These are phyloP conservation scores for Populus tomentosa DNA, from an alignment of 441 rosid species.

Conservation along the genomic window DNA sequence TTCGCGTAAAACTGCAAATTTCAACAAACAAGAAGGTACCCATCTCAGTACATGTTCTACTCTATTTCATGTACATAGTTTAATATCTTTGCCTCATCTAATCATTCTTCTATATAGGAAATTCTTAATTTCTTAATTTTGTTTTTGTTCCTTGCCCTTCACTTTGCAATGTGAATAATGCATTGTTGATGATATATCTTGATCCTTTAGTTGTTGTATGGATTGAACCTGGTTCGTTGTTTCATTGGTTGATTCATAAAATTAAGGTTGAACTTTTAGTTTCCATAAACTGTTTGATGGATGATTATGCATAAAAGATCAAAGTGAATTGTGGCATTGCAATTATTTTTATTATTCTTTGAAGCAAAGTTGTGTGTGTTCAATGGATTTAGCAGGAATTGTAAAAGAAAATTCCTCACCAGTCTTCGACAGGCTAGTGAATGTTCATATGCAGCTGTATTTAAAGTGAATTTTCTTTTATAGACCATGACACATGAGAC, in stretches of 20 bases:
- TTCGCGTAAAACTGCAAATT: background rate
- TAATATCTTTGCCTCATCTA: background rate
- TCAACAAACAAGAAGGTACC: constrained; percentile 12
- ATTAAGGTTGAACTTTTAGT: background rate
- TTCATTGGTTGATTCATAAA: background rate
- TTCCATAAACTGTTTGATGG: background rate
- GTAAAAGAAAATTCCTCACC: no score
- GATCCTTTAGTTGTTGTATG: background rate
- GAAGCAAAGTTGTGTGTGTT: no score
- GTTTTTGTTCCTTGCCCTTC: background rate
- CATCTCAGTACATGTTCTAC: background rate
- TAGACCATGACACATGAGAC: constrained; percentile 48
- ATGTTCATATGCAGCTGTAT: no score
- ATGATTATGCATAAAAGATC: background rate
- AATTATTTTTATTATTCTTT: background rate
- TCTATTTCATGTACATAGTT: background rate
- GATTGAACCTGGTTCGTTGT: background rate
- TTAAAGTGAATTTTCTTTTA: constrained; percentile 1
- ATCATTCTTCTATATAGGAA: background rate
- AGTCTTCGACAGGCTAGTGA: constrained; percentile 1
- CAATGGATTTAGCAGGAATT: background rate
- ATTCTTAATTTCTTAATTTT: background rate
- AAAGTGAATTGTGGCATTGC: background rate
- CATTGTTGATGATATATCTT: background rate
- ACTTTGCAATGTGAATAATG: background rate